Base-by-base conservation (phyloP, 2,329 filamentous ascomycete genomes). In the Trichoderma afroharzianum region DNA sequence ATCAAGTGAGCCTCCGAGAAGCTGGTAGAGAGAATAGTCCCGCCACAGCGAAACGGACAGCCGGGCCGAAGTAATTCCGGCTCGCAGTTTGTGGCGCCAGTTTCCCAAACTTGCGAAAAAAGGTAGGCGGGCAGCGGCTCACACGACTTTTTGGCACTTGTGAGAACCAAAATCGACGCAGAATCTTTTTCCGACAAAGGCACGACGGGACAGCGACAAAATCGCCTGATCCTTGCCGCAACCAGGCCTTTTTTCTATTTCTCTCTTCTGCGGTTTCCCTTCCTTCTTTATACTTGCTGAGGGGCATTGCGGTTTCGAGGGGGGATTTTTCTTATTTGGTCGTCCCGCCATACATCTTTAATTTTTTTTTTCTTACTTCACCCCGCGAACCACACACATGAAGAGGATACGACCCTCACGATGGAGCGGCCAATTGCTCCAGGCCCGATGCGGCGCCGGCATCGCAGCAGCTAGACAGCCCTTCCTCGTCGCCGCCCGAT, bases 341-440 rank as follows among this genome's bases (percentile, higher is more conserved):
- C 43, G n/a, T 50, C 43, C 33, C 36, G 24, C 39, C 28, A n/a
- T 47, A n/a, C n/a, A 53, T 26, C 43, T 39, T 63, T 39, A 15
- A 47, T n/a, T 63, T 55, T 43, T 53, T 18, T 39, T 36, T 53
- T 18, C 18, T 36, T 36, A 36, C 6, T 57, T 39, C 24, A 32
- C 47, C n/a, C 36, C 47, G 32, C 61, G 18, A 59, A 72, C 73
- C 74, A 76, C 73, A 84, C 74, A 76, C 73, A 84, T 84, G 82
- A 83, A 82, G 81, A 80, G 82, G 78, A 77, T 82, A 81, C 81
- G 81, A 77, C 75, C 79, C 74, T 77, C 81, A 77, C 79, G 77
- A 81, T 83, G 80, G 79, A 80, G 80, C 77, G 79, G 81, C 78
- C 81, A 81, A 76, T 75, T 83, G 78, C 80, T 83, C 76, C 78